Evolutionary conservation across 805 yeast species (phyloP).

Genomic region (Komagataella populi): DNA sequence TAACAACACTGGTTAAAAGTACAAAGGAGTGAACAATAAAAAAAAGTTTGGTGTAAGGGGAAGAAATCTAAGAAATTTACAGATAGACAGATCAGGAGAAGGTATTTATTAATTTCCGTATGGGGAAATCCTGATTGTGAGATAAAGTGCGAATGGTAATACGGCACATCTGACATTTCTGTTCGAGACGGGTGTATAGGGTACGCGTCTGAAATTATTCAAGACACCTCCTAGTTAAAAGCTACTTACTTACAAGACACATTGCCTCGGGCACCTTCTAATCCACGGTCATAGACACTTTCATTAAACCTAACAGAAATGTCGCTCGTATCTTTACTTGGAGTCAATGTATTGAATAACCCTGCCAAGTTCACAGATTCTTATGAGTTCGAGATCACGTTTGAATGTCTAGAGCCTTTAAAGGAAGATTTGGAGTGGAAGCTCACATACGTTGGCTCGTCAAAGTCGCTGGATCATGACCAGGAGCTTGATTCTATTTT

Average conservation of each 20-base stretch:
- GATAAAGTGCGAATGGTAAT: neutral
- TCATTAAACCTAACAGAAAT: constrained; percentile 29
- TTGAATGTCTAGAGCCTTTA: constrained; percentile 89
- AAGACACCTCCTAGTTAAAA: neutral
- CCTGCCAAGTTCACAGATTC: constrained; percentile 92
- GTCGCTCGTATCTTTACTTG: constrained; percentile 89
- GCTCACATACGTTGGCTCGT: constrained; percentile 91
- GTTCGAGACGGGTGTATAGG: neutral
- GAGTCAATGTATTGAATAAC: constrained; percentile 83
- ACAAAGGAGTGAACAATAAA: neutral
- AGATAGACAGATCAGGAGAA: neutral
- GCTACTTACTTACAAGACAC: neutral
- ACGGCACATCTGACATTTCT: neutral
- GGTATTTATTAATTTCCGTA: neutral
- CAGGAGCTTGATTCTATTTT: constrained; percentile 90
- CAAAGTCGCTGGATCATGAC: constrained; percentile 88
- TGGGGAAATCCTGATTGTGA: neutral
- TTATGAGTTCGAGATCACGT: constrained; percentile 93
- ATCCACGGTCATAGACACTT: neutral
- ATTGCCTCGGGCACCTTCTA: neutral
- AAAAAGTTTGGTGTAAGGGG: neutral
- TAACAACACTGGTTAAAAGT: neutral
- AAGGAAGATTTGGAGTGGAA: constrained; percentile 96
- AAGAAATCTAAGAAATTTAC: neutral
- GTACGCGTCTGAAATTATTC: neutral